Evolutionary conservation across 192 early-diverging fungal genomes (phyloP).

Genomic region (Diversispora epigaea): DNA sequence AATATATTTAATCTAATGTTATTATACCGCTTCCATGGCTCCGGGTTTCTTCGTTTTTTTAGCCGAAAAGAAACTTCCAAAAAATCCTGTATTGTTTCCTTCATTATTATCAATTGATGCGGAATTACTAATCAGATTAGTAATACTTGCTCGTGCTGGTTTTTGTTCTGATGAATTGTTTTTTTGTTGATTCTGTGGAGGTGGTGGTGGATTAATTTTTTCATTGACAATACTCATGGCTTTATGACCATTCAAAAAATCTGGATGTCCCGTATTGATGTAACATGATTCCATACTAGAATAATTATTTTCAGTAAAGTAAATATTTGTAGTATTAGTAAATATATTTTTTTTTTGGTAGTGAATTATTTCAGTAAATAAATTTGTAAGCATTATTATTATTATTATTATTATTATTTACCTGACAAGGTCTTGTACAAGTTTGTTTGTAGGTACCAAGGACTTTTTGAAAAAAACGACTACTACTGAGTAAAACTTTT

Average conservation of each 20-base stretch:
- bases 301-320: constrained; percentile 1
- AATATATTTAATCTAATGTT: no score
- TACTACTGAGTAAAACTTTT: constrained; percentile 91
- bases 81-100: constrained; percentile 74
- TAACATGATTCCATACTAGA: constrained; percentile 89
- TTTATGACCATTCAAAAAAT: constrained; percentile 96
- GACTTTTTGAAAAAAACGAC: constrained; percentile 92
- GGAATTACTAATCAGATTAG: constrained; percentile 29
- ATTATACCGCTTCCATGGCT: constrained; percentile 66
- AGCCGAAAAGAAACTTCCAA: constrained; percentile 90
- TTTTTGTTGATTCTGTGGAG: constrained; percentile 46
- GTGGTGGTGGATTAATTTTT: constrained; percentile 54
- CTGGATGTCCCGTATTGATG: constrained; percentile 98
- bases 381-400: no score
- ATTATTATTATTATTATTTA: constrained; percentile 45
- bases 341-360: background rate
- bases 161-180: constrained; percentile 41
- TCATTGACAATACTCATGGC: constrained; percentile 93
- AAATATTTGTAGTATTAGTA: background rate
- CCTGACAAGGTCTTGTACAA: constrained; percentile 88
- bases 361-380: background rate
- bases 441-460: constrained; percentile 88
- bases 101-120: constrained; percentile 35
- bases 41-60: constrained; percentile 76
- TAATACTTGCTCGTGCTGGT: constrained; percentile 35